phyloP scores from a whole-genome alignment of 2,329 filamentous ascomycete species.

The Cladobotryum mycophilum region DNA sequence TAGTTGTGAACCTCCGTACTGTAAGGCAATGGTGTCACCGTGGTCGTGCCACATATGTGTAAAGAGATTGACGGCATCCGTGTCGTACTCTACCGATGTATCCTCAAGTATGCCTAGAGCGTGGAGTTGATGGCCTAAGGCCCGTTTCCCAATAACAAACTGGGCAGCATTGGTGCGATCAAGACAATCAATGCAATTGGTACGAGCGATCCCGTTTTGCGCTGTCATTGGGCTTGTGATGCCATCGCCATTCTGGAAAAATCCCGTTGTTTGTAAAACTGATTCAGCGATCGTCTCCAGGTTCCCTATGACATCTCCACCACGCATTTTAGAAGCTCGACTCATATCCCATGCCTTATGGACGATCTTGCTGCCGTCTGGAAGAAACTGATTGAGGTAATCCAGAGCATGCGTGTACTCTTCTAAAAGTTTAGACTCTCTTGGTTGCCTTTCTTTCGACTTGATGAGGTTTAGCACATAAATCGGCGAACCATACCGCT shows the following conservation, averaged over 20 bases:
- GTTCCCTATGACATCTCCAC: constrained; percentile 89
- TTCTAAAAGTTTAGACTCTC: constrained; percentile 83
- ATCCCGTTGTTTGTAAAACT: constrained; percentile 77
- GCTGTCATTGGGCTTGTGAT: constrained; percentile 56
- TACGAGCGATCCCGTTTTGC: constrained; percentile 89
- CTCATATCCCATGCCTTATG: constrained; percentile 99
- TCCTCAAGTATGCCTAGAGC: constrained; percentile 81
- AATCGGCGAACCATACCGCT: constrained; percentile 85
- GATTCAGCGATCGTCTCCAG: constrained; percentile 85
- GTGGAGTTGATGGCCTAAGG: constrained; percentile 85
- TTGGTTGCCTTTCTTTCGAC: constrained; percentile 74
- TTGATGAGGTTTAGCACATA: constrained; percentile 93
- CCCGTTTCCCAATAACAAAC: constrained; percentile 93
- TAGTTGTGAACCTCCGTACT: constrained; percentile 94
- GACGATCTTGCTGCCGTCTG: constrained; percentile 74
- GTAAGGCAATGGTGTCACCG: constrained; percentile 93
- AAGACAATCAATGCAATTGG: constrained; percentile 96
- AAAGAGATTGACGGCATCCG: constrained; percentile 90
- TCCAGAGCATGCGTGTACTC: constrained; percentile 83
- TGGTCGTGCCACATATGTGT: constrained; percentile 99
- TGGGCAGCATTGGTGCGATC: constrained; percentile 97
- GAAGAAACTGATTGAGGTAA: constrained; percentile 93
- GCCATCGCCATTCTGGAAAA: constrained; percentile 88
- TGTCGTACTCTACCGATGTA: constrained; percentile 82
- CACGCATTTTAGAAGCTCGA: constrained; percentile 81